Evolutionary conservation across 2,329 filamentous ascomycete species (phyloP).

Genomic region (Penicillium sp.): DNA sequence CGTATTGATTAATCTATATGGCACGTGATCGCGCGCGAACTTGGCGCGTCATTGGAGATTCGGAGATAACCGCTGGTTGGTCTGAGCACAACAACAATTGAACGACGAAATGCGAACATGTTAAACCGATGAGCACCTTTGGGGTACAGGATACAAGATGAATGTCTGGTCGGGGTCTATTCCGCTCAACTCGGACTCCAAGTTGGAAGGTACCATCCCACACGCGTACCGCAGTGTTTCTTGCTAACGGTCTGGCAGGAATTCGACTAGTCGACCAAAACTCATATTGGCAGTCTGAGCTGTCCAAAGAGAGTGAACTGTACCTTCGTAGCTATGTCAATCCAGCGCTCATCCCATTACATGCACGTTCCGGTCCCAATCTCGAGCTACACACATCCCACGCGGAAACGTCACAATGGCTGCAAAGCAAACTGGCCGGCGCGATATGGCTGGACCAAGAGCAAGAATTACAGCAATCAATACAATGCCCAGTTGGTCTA

Average conservation of each 20-base stretch:
- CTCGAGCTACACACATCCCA: slow-evolving; percentile 42
- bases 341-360: slow-evolving; percentile 42
- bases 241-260: slow-evolving; percentile 27
- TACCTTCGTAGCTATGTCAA: slow-evolving; percentile 41
- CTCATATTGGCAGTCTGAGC: slow-evolving; percentile 35
- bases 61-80: slow-evolving; percentile 6
- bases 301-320: slow-evolving; percentile 37
- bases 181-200: slow-evolving; percentile 25
- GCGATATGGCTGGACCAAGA: slow-evolving; percentile 38
- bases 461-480: slow-evolving; percentile 26
- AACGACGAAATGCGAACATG: slow-evolving; percentile 3
- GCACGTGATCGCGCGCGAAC: slow-evolving; percentile 24
- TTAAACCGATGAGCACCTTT: slow-evolving; percentile 13
- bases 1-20: background rate
- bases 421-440: slow-evolving; percentile 39
- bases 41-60: slow-evolving; percentile 16
- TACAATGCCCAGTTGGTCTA: slow-evolving; percentile 44
- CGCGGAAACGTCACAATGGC: slow-evolving; percentile 38
- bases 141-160: slow-evolving; percentile 29
- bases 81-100: slow-evolving; percentile 1
- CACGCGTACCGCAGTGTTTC: slow-evolving; percentile 9
- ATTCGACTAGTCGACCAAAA: slow-evolving; percentile 38
- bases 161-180: slow-evolving; percentile 43
- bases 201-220: slow-evolving; percentile 34
- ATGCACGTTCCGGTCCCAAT: slow-evolving; percentile 42